phyloP scores from a whole-genome alignment of 208 protist genomes.

The Leishmania gerbilli region DNA sequence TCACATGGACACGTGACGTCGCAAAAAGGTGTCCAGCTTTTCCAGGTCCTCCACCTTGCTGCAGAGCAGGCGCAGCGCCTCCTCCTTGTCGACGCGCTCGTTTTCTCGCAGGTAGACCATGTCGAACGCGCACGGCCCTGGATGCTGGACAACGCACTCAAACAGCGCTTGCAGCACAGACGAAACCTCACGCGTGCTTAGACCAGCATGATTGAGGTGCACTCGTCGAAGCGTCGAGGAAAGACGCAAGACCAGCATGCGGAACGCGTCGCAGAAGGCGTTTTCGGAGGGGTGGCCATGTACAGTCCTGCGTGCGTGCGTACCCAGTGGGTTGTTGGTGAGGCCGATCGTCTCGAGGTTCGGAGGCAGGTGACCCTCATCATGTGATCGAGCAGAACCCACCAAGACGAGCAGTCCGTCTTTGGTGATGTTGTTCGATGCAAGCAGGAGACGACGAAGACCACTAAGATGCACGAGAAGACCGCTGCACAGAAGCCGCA shows the following conservation, averaged over 20 bases:
- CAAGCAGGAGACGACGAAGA: conserved; percentile 34
- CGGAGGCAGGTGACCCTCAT: background rate
- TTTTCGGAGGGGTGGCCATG: background rate
- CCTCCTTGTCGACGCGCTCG: background rate
- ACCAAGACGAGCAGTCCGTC: conserved; percentile 10
- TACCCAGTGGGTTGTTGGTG: conserved; percentile 42
- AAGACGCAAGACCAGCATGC: background rate
- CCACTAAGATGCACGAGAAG: conserved; percentile 13
- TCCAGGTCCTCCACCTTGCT: background rate
- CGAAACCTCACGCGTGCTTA: conserved; percentile 22
- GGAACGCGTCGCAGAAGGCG: conserved; percentile 7
- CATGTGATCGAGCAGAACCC: background rate
- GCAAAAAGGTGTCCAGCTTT: background rate
- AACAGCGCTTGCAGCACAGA: conserved; percentile 21
- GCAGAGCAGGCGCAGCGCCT: background rate
- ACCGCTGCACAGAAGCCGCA: conserved; percentile 14
- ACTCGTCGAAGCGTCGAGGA: conserved; percentile 30
- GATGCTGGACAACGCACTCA: background rate
- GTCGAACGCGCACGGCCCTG: conserved; percentile 9
- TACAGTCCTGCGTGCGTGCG: background rate
- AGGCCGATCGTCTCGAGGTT: conserved; percentile 35
- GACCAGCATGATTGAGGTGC: conserved; percentile 41
- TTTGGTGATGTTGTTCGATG: conserved; percentile 23
- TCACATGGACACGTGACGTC: conserved; percentile 21
- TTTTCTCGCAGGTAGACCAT: conserved; percentile 29